Conservation (phyloP, 345 rosid genomes). For the Lumnitzera racemosa region DNA sequence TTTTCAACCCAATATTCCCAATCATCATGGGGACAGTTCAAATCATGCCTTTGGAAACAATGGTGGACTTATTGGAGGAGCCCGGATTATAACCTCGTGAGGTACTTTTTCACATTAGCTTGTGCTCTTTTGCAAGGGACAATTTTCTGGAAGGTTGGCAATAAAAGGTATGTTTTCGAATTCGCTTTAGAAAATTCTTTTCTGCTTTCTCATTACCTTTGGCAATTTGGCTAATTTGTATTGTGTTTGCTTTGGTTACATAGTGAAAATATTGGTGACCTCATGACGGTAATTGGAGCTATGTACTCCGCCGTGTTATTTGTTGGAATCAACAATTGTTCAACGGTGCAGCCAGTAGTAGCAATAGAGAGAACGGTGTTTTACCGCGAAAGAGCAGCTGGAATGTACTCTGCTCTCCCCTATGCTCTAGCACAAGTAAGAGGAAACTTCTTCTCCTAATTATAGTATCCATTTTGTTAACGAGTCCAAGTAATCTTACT, state of each 20-base stretch:
- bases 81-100: conserved; percentile 35
- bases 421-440: conserved; percentile 60
- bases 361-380: conserved; percentile 64
- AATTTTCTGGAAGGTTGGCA: conserved; percentile 30
- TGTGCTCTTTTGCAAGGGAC: conserved; percentile 24
- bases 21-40: conserved; percentile 32
- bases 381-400: conserved; percentile 67
- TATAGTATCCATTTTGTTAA: no score
- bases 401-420: conserved; percentile 65
- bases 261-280: conserved; percentile 39
- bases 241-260: background rate
- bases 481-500: no score
- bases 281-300: conserved; percentile 58
- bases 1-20: conserved; percentile 24
- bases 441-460: background rate
- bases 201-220: background rate
- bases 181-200: background rate
- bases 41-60: conserved; percentile 36
- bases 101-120: conserved; percentile 22
- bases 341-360: conserved; percentile 59
- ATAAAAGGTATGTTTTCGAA: conserved; percentile 10
- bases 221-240: background rate
- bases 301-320: conserved; percentile 60
- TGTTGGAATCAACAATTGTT: conserved; percentile 59
- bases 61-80: conserved; percentile 40